phyloP scores from a whole-genome alignment of 257 asterid genomes.

The Pogostemon cablin region DNA sequence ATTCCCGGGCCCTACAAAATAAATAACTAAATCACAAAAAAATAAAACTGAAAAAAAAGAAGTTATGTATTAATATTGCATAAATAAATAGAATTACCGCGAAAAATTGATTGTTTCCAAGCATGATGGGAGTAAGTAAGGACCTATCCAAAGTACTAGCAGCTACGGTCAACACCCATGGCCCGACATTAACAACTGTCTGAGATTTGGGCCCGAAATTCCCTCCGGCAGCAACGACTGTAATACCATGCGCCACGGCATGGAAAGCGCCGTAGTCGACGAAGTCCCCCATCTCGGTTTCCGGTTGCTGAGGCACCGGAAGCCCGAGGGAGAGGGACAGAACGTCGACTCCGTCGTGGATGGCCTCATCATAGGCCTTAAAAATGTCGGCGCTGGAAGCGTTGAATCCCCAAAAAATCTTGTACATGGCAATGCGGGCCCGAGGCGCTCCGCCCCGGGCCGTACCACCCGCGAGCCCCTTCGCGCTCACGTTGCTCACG shows the following conservation, averaged over 20 bases:
- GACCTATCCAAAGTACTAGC: conserved; percentile 42
- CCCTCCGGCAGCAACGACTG: conserved; percentile 43
- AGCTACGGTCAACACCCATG: conserved; percentile 48
- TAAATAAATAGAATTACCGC: conserved; percentile 1
- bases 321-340: conserved; percentile 38
- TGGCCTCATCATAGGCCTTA: conserved; percentile 44
- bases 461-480: conserved; percentile 38
- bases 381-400: conserved; percentile 34
- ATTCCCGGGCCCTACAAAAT: not conserved
- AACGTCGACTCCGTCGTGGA: conserved; percentile 48
- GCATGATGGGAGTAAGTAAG: conserved; percentile 35
- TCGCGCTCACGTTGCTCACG: conserved; percentile 32
- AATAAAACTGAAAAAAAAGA: too few relatives aligned
- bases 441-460: conserved; percentile 50
- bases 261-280: conserved; percentile 42
- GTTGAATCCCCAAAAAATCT: not conserved
- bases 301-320: conserved; percentile 15
- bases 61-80: too few relatives aligned
- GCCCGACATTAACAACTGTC: conserved; percentile 37
- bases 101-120: conserved; percentile 34
- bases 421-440: conserved; percentile 46
- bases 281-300: conserved; percentile 19
- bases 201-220: conserved; percentile 44
- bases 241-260: conserved; percentile 41
- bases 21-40: too few relatives aligned